Percentiles rank a stretch among this genome's conserved stretches.
These are phyloP conservation scores for Pseudoscleropodium purum DNA, from an alignment of 225 moss, liverwort and hornwort species.

Conservation along the genomic window DNA sequence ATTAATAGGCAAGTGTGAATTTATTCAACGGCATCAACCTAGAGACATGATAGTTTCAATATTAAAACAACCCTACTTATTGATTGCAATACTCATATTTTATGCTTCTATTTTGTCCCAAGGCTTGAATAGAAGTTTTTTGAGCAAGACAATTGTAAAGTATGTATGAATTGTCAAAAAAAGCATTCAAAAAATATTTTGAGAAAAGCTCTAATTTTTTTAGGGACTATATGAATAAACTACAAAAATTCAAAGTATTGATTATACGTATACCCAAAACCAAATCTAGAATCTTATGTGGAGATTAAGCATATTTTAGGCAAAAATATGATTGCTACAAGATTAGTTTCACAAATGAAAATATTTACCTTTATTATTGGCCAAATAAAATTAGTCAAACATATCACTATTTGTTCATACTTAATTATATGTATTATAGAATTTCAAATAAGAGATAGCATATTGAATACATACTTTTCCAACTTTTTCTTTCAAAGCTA, in stretches of 20 bases:
- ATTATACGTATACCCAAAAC: not conserved
- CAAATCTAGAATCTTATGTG: not conserved
- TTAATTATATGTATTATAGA: not conserved
- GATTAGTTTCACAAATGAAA: too few relatives aligned
- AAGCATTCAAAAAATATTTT: not conserved
- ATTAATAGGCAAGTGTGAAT: not conserved
- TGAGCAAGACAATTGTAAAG: not conserved
- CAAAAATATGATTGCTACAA: too few relatives aligned
- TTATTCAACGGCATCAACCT: not conserved
- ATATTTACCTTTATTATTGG: too few relatives aligned
- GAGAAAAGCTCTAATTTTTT: rapidly evolving
- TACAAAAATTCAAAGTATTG: too few relatives aligned
- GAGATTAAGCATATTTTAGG: rapidly evolving
- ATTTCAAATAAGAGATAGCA: too few relatives aligned
- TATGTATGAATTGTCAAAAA: too few relatives aligned
- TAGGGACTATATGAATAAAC: not conserved
- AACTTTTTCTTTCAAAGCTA: not conserved
- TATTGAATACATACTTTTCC: not conserved
- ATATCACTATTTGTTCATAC: not conserved
- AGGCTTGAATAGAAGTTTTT: not conserved
- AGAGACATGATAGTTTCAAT: too few relatives aligned
- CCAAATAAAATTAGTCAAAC: not conserved
- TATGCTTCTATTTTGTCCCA: not conserved
- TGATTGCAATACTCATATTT: not conserved
- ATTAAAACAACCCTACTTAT: not conserved